Percentiles rank a stretch among this genome's conserved stretches.
Conservation (phyloP, 371 early-diverging fungal species). For the Gilbertella persicaria region DNA sequence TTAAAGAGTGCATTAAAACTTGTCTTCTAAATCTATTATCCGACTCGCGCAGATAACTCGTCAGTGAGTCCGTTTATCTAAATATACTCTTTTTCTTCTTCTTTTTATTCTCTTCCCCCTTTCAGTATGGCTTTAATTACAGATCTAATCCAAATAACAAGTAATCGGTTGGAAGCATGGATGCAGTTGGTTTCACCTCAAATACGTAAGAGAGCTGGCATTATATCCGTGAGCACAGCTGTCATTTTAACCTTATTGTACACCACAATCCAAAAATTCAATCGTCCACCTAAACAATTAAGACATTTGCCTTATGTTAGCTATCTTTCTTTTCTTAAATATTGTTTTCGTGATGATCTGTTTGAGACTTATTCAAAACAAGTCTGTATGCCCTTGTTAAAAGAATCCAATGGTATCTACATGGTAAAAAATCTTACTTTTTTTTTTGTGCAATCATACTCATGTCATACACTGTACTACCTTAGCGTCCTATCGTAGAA, state of each 20-base stretch:
- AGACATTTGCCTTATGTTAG: conserved; percentile 9
- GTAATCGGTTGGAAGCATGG: neutral
- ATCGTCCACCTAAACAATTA: conserved; percentile 8
- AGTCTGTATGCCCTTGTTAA: conserved; percentile 6
- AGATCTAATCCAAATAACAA: too few species aligned
- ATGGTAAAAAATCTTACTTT: neutral
- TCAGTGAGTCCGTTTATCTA: too few species aligned
- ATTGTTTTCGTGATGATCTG: conserved; percentile 3
- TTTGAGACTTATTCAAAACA: conserved; percentile 14
- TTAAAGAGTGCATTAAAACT: too few species aligned
- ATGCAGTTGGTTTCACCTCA: neutral
- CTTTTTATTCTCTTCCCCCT: too few species aligned
- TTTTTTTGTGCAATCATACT: neutral
- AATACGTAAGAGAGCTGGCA: conserved; percentile 2
- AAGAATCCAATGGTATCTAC: conserved; percentile 2
- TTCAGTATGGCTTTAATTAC: too few species aligned
- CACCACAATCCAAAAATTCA: conserved; percentile 6
- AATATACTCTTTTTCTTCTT: too few species aligned
- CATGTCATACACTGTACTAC: neutral
- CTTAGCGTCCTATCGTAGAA: conserved; percentile 4
- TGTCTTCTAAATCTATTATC: too few species aligned
- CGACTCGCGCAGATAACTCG: too few species aligned
- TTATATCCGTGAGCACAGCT: conserved; percentile 8
- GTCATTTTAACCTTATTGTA: conserved; percentile 6
- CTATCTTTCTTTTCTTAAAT: conserved; percentile 11